Conservation (phyloP, 352 stramenopile genomes). For the Phytophthora vignae region DNA sequence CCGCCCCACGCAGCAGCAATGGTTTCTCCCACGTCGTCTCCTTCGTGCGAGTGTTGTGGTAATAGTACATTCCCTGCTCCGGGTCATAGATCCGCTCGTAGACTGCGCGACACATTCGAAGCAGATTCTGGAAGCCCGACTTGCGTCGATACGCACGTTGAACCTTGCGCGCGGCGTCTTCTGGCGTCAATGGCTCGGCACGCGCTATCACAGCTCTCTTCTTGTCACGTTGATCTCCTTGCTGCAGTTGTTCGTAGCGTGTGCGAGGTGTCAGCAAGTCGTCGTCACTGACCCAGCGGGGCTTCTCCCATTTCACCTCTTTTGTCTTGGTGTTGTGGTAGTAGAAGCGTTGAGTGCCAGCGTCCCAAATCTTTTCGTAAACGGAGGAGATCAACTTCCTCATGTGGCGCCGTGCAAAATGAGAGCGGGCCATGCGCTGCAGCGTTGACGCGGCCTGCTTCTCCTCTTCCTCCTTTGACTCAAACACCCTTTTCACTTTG, state of each 20-base stretch:
- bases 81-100: conserved; percentile 82
- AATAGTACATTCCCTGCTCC: conserved; percentile 62
- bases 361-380: conserved; percentile 87
- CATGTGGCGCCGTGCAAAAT: conserved; percentile 57
- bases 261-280: conserved; percentile 70
- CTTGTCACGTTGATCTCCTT: neutral
- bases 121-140: conserved; percentile 52
- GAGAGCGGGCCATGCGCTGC: conserved; percentile 66
- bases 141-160: conserved; percentile 63
- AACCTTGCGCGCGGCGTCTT: conserved; percentile 60
- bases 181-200: conserved; percentile 32
- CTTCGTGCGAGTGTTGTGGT: conserved; percentile 82
- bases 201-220: conserved; percentile 3
- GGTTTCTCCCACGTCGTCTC: conserved; percentile 78
- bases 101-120: conserved; percentile 54
- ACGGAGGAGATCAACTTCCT: conserved; percentile 70
- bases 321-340: conserved; percentile 84
- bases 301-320: conserved; percentile 74
- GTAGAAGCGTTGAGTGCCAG: conserved; percentile 57
- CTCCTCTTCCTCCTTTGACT: conserved; percentile 38
- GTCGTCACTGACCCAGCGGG: conserved; percentile 68
- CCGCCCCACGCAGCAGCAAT: conserved; percentile 42
- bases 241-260: conserved; percentile 22
- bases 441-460: conserved; percentile 45
- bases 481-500: conserved; percentile 23